These are phyloP conservation scores for Rhizophora mangle DNA, from an alignment of 345 rosid genomes.

Conservation along the genomic window DNA sequence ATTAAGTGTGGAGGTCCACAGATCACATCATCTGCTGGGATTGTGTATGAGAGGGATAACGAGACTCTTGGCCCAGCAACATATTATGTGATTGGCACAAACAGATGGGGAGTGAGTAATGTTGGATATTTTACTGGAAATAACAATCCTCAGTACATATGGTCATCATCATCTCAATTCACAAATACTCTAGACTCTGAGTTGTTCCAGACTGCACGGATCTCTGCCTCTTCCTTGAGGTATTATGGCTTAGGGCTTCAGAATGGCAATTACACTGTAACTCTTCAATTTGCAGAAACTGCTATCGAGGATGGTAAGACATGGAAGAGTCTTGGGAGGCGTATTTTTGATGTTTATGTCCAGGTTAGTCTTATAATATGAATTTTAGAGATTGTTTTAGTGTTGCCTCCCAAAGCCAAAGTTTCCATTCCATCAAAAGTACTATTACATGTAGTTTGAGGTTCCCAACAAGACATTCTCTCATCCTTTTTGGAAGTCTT, in stretches of 20 bases:
- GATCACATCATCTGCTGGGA: slow-evolving; percentile 34
- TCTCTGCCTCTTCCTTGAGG: slow-evolving; percentile 69
- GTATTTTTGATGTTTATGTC: slow-evolving; percentile 49
- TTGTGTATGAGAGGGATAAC: slow-evolving; percentile 49
- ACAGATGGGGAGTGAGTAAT: slow-evolving; percentile 50
- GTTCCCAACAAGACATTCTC: too few species aligned
- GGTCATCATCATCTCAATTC: slow-evolving; percentile 28
- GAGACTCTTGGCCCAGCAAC: slow-evolving; percentile 61
- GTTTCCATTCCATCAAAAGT: neutral
- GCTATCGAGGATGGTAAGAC: slow-evolving; percentile 16
- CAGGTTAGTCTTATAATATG: slow-evolving; percentile 32
- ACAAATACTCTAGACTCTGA: slow-evolving; percentile 28
- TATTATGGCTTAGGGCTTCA: slow-evolving; percentile 79
- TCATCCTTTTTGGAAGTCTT: too few species aligned
- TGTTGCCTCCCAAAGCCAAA: neutral
- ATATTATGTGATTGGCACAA: slow-evolving; percentile 36
- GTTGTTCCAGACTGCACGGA: slow-evolving; percentile 54
- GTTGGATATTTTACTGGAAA: slow-evolving; percentile 22
- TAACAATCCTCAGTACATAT: too few species aligned
- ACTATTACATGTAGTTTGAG: too few species aligned
- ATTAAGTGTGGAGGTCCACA: slow-evolving; percentile 69
- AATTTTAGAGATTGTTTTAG: neutral
- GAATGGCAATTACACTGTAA: slow-evolving; percentile 69
- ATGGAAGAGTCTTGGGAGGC: slow-evolving; percentile 49
- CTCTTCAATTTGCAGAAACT: slow-evolving; percentile 47